Conservation (phyloP, 2,329 filamentous ascomycete genomes). For the Cytospora chrysosperma region DNA sequence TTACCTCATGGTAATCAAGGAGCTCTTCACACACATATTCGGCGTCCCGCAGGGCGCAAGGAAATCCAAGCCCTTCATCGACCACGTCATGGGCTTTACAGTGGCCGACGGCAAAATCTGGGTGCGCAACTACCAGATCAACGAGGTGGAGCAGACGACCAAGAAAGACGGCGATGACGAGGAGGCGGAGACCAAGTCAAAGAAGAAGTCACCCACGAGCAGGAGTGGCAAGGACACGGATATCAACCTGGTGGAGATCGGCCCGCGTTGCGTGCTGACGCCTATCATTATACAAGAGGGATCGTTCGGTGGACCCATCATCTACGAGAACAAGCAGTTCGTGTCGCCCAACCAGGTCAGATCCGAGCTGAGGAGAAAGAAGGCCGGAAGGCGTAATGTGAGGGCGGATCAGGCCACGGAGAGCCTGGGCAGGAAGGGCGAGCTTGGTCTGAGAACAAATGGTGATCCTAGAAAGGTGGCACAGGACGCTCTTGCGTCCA, state of each 20-base stretch:
- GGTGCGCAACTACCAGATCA: constrained; percentile 93
- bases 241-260: constrained; percentile 85
- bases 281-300: constrained; percentile 95
- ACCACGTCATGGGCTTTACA: constrained; percentile 92
- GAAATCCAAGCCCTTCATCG: constrained; percentile 93
- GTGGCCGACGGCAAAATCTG: constrained; percentile 92
- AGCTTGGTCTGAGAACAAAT: constrained; percentile 70
- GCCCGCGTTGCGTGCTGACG: constrained; percentile 87
- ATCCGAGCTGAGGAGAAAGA: constrained; percentile 72
- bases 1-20: constrained; percentile 80
- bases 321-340: constrained; percentile 98
- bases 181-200: constrained; percentile 34
- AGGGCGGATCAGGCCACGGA: constrained; percentile 74
- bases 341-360: constrained; percentile 94
- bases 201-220: constrained; percentile 41
- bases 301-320: constrained; percentile 91
- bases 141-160: constrained; percentile 68
- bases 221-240: constrained; percentile 61
- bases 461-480: constrained; percentile 59
- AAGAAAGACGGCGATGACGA: constrained; percentile 43
- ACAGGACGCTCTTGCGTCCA: constrained; percentile 72
- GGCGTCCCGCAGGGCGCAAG: constrained; percentile 85
- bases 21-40: constrained; percentile 86
- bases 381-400: constrained; percentile 74
- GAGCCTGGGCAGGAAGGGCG: constrained; percentile 69